Conservation (phyloP, 2,329 filamentous ascomycete species). For the Monilinia vaccinii-corymbosi region DNA sequence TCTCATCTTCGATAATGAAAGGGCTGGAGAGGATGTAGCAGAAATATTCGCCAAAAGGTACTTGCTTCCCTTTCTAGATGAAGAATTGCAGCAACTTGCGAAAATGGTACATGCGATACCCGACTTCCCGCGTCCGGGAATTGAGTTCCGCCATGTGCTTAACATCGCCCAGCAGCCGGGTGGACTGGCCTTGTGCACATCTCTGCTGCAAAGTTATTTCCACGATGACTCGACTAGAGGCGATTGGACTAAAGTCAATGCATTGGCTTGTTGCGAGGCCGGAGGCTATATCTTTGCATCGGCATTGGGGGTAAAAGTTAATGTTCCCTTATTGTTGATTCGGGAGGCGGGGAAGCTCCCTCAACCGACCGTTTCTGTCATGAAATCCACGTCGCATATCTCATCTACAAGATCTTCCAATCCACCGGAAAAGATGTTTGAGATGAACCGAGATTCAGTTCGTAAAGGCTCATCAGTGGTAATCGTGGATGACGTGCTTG, state of each 20-base stretch:
- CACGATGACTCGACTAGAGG: conserved; percentile 24
- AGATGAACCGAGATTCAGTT: conserved; percentile 40
- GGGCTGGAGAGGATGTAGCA: conserved; percentile 32
- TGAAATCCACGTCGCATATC: conserved; percentile 43
- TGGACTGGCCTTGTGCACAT: conserved; percentile 39
- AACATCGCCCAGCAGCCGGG: not conserved
- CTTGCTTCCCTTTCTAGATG: conserved; percentile 35
- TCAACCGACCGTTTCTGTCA: conserved; percentile 41
- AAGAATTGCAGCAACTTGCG: conserved; percentile 38
- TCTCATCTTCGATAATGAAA: conserved; percentile 44
- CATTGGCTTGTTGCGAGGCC: conserved; percentile 44
- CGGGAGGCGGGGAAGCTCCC: conserved; percentile 51
- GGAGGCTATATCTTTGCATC: conserved; percentile 49
- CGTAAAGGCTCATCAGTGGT: conserved; percentile 18
- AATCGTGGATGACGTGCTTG: conserved; percentile 22
- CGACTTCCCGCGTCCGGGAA: conserved; percentile 41
- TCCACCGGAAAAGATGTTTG: conserved; percentile 33
- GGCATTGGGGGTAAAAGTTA: conserved; percentile 35
- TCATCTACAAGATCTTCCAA: conserved; percentile 34
- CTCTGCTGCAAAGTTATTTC: conserved; percentile 40
- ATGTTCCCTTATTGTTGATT: conserved; percentile 40
- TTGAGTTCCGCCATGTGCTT: conserved; percentile 48
- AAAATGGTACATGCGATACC: conserved; percentile 41
- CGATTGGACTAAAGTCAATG: conserved; percentile 37
- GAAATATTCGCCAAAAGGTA: conserved; percentile 35